Evolutionary conservation across 345 rosid genomes (phyloP), one percentile per base, ranked within the genome.

Genomic region (Gossypioides kirkii): DNA sequence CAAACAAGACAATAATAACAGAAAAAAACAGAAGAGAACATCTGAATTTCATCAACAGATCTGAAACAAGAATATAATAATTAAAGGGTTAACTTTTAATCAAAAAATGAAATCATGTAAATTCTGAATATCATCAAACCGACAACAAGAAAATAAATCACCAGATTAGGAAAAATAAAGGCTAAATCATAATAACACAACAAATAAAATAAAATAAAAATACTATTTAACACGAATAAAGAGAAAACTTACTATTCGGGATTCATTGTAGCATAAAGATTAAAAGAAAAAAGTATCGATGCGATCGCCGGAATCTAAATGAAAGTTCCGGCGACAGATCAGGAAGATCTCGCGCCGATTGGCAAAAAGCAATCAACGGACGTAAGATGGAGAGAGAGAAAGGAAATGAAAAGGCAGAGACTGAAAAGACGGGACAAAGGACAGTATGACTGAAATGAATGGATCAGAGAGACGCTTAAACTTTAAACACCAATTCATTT

Each of bases 211-310:
- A 13, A 3, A 61, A 54, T n/a, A 20, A 45, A 17, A 45, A 13
- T 64, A 45, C 0, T 7, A 43, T 65, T 22, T 12, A 45, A 65
- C 7, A 45, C 18, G 54, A 53, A 53, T 12, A 6, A 14, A 46
- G 17, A 28, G 41, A 59, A 38, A 70, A 66, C 89, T 75, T 85
- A 88, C 93, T 86, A 88, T 63, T 88, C 93, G 32, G 88, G 89
- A 77, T 82, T 88, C 93, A 88, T 88, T 79, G 73, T 64, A 69
- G 69, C 2, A 1, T 8, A 22, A 72, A 66, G 70, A 32, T 32
- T 32, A 32, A 32, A 32, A 36, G 20, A 43, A 43, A 28, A 45
- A 6, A 10, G 1, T 63, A 20, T 70, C 62, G 20, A 68, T 23
- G 38, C 58, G 14, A 6, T 45, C 50, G 75, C 71, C 79, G 75